phyloP scores from a whole-genome alignment of 2,329 filamentous ascomycete species.

The Neophaeococcomyces aloes region DNA sequence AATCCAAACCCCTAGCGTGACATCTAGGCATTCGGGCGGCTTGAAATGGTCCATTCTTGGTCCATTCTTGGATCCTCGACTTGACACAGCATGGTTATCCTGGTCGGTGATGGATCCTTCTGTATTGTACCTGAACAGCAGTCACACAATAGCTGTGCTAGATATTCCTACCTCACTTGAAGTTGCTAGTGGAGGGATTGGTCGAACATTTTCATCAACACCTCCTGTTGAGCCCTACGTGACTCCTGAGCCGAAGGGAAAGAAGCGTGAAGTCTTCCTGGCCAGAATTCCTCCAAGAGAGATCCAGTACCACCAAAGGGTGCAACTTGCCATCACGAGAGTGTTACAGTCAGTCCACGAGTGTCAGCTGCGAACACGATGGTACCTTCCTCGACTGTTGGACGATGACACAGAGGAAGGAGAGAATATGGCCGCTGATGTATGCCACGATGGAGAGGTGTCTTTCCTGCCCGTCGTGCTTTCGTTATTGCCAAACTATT shows the following conservation, averaged over 20 bases:
- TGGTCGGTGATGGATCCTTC: constrained; percentile 6
- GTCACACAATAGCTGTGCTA: constrained; percentile 39
- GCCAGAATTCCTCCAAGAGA: constrained; percentile 27
- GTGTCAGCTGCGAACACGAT: constrained; percentile 6
- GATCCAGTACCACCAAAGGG: constrained; percentile 22
- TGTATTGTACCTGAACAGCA: constrained; percentile 42
- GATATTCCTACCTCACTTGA: constrained; percentile 51
- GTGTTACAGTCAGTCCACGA: constrained; percentile 29
- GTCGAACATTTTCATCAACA: constrained; percentile 35
- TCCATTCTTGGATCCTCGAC: too few relatives aligned
- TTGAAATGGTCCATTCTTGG: too few relatives aligned
- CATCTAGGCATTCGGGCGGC: too few relatives aligned
- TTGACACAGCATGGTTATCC: not conserved
- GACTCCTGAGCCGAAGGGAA: constrained; percentile 42
- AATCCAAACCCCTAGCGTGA: too few relatives aligned
- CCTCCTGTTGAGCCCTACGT: constrained; percentile 39
- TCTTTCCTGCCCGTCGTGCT: constrained; percentile 3
- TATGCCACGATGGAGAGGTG: not conserved
- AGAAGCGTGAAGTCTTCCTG: constrained; percentile 33
- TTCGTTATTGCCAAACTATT: constrained; percentile 4
- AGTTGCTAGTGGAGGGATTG: constrained; percentile 35
- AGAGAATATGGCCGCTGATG: not conserved
- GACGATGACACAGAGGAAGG: constrained; percentile 2
- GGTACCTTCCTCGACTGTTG: constrained; percentile 9
- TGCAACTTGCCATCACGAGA: constrained; percentile 26